A percentile compares a stretch with the other conserved stretches of the same genome.
These are phyloP conservation scores for Multifurca ochricompacta DNA, from an alignment of 768 basidiomycete genomes.

Conservation along the genomic window DNA sequence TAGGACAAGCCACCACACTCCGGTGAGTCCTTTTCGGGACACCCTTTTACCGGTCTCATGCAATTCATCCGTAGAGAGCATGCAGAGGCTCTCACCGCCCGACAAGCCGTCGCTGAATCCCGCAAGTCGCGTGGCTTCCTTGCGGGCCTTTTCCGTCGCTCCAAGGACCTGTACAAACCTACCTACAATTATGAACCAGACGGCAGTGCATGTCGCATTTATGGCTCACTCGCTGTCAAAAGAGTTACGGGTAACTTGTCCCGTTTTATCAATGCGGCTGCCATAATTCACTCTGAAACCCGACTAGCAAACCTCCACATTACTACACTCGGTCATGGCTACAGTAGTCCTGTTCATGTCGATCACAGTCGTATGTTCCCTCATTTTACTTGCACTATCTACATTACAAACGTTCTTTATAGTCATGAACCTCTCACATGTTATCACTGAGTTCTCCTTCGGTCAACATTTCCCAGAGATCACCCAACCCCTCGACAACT, in stretches of 20 bases:
- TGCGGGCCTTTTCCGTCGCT: slow-evolving; percentile 42
- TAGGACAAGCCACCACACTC: slow-evolving; percentile 69
- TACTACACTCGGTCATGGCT: slow-evolving; percentile 93
- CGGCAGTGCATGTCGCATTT: slow-evolving; percentile 78
- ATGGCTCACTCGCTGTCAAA: slow-evolving; percentile 75
- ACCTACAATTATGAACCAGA: slow-evolving; percentile 64
- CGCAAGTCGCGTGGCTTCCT: slow-evolving; percentile 70
- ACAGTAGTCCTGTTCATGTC: slow-evolving; percentile 78
- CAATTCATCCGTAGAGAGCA: slow-evolving; percentile 42
- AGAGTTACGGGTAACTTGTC: slow-evolving; percentile 68
- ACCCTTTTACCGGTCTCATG: slow-evolving; percentile 20
- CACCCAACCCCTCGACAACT: slow-evolving; percentile 87
- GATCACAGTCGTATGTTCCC: slow-evolving; percentile 66
- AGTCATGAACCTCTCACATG: slow-evolving; percentile 97
- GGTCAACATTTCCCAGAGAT: slow-evolving; percentile 96
- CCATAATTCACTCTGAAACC: background rate
- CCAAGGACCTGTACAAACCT: slow-evolving; percentile 48
- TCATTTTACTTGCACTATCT: background rate
- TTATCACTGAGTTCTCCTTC: slow-evolving; percentile 95
- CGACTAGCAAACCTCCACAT: slow-evolving; percentile 82
- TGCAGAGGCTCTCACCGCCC: slow-evolving; percentile 55
- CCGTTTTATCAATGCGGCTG: background rate
- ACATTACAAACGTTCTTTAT: background rate
- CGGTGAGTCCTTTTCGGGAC: slow-evolving; percentile 29
- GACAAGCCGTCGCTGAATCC: slow-evolving; percentile 64